Evolutionary conservation across 305 asterid species (phyloP), one percentile per base, ranked within the genome.

Genomic region (Rubia peregrina): DNA sequence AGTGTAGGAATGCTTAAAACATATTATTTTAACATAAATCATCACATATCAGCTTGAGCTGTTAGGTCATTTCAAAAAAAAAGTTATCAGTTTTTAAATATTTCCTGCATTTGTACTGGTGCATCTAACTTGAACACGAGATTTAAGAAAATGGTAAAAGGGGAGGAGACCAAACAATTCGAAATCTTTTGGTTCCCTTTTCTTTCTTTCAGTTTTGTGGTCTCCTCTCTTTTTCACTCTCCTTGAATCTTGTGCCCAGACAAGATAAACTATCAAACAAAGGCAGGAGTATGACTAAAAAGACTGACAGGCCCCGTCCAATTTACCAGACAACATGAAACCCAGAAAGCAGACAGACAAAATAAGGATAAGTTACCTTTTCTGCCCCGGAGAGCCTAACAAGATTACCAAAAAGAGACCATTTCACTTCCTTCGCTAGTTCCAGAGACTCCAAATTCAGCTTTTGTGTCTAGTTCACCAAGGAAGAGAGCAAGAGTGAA

Each of bases 381-480:
- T 81, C 87, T 10, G 75, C 49, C 56, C 43, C 75, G 56, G 95
- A 82, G 75, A 76, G 75, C 70, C 74, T 49, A 41, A 75, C 80
- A 57, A 91, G 83, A 76, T 84, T 87, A 81, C 73, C 82, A 75
- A 79, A 94, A 71, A 86, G 83, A 69, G 97, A 86, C 93, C 98
- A 94, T 61, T 85, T 84, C 69, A 90, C 61, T 75, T 83, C 89
- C 78, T 81, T 88, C 72, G 90, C 92, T 57, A 89, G 74, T 78
- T 86, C 89, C 90, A 94, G 75, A 60, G 93, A 92, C 83, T 91
- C 86, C 88, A 87, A 72, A 82, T 88, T 91, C 69, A 83, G 71
- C 68, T 77, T 81, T 73, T 78, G 83, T 63, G 89, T 87, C 99
- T 94, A 91, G 72, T 65, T 65, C 49, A 77, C 8, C 46, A 65